phyloP scores from a whole-genome alignment of 768 basidiomycete genomes.

The Tubosaeta sp. region DNA sequence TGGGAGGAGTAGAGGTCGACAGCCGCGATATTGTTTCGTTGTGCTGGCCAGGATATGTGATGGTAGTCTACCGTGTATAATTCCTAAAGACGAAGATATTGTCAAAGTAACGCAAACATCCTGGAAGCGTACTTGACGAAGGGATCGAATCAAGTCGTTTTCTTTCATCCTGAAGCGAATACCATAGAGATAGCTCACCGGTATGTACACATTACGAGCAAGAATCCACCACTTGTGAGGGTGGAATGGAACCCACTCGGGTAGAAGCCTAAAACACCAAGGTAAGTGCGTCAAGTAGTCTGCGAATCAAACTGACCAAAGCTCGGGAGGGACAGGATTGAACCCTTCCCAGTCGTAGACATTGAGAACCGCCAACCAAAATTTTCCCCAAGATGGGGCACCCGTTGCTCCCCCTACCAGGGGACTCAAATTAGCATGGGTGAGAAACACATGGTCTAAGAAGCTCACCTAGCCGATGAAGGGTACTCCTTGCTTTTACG shows the following conservation, averaged over 20 bases:
- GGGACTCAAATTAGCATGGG: not conserved
- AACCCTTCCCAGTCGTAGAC: slow-evolving; percentile 96
- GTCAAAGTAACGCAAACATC: not conserved
- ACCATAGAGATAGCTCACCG: slow-evolving; percentile 86
- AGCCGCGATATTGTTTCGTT: slow-evolving; percentile 77
- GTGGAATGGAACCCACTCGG: slow-evolving; percentile 89
- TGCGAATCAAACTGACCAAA: slow-evolving; percentile 54
- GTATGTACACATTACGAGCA: slow-evolving; percentile 83
- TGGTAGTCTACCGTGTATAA: slow-evolving; percentile 81
- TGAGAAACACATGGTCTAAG: not conserved
- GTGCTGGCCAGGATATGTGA: slow-evolving; percentile 82
- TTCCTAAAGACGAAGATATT: slow-evolving; percentile 49
- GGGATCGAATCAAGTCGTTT: slow-evolving; percentile 68
- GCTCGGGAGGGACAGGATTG: slow-evolving; percentile 85
- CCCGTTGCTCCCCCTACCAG: slow-evolving; percentile 70
- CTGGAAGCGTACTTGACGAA: slow-evolving; percentile 56
- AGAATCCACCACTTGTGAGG: slow-evolving; percentile 99
- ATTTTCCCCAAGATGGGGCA: slow-evolving; percentile 92
- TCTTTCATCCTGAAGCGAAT: slow-evolving; percentile 63
- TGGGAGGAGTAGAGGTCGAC: slow-evolving; percentile 87
- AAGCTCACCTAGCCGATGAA: slow-evolving; percentile 74
- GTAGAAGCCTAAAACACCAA: slow-evolving; percentile 65
- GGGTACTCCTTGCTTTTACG: slow-evolving; percentile 70
- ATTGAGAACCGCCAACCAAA: slow-evolving; percentile 90
- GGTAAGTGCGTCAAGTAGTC: not conserved